Conservation (phyloP, 495 filamentous ascomycete species). For the Penicillium subrubescens region DNA sequence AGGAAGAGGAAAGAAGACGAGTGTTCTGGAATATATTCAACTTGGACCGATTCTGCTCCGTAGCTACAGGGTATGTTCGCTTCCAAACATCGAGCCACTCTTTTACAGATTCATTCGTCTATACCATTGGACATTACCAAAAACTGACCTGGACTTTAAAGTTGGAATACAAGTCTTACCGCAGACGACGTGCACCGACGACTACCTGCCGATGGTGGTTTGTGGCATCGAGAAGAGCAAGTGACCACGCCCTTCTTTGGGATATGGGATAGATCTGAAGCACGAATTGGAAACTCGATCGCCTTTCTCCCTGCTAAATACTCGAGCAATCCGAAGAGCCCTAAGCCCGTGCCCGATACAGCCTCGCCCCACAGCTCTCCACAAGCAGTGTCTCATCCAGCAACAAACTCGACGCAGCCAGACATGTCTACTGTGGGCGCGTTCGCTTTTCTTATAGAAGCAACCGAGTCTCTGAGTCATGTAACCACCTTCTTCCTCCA, state of each 20-base stretch:
- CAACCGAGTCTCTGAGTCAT: conserved; percentile 14
- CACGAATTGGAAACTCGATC: neutral
- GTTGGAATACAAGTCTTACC: conserved; percentile 34
- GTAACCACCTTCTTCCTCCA: conserved; percentile 15
- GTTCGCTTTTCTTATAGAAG: conserved; percentile 26
- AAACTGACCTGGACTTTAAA: neutral
- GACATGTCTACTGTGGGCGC: conserved; percentile 18
- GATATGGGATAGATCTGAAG: conserved; percentile 37
- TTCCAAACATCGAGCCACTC: neutral
- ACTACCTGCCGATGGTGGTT: conserved; percentile 21
- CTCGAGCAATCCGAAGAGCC: neutral
- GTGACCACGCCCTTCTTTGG: conserved; percentile 40
- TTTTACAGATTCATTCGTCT: neutral
- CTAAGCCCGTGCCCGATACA: neutral
- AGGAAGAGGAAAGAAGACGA: conserved; percentile 53
- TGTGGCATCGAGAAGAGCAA: conserved; percentile 31
- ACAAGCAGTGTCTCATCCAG: neutral
- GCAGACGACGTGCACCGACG: conserved; percentile 16
- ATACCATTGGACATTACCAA: neutral
- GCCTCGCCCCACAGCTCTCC: neutral
- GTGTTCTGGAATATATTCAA: conserved; percentile 50
- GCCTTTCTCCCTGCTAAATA: neutral
- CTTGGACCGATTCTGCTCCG: neutral
- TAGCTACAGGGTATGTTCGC: neutral
- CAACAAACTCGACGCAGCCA: neutral